A percentile compares a stretch with the other conserved stretches of the same genome.
These are phyloP conservation scores for Candida khao-thaluensis DNA, from an alignment of 805 yeast genomes.

Conservation along the genomic window DNA sequence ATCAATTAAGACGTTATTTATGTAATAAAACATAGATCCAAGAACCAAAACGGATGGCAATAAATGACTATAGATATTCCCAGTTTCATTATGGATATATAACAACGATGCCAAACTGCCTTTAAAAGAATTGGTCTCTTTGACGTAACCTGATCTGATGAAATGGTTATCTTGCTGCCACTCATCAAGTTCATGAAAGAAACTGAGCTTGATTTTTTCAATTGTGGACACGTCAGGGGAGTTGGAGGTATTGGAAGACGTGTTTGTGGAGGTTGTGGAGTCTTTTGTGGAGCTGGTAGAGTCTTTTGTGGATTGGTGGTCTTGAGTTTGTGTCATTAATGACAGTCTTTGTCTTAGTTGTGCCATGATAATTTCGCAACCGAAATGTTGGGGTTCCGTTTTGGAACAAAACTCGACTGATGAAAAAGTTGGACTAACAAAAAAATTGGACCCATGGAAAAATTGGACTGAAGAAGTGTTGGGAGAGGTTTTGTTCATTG, in stretches of 20 bases:
- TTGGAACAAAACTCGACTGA: too few relatives aligned
- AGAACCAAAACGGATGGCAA: constrained; percentile 44
- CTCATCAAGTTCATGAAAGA: constrained; percentile 58
- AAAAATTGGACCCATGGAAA: too few relatives aligned
- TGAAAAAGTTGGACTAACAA: too few relatives aligned
- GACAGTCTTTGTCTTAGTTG: constrained; percentile 2
- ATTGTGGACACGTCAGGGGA: too few relatives aligned
- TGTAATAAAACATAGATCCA: constrained; percentile 22
- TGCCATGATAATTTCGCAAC: constrained; percentile 4
- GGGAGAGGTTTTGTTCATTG: too few relatives aligned
- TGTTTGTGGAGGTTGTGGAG: too few relatives aligned
- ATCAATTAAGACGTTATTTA: constrained; percentile 19
- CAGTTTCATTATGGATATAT: constrained; percentile 67
- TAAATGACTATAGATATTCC: constrained; percentile 69
- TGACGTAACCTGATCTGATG: constrained; percentile 64
- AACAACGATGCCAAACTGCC: constrained; percentile 49
- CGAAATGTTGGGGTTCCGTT: not conserved
- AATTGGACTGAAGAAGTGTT: too few relatives aligned
- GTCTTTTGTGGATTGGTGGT: not conserved
- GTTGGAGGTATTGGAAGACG: too few relatives aligned
- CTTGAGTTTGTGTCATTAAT: not conserved
- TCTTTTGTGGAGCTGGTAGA: not conserved
- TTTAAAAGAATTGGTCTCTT: constrained; percentile 48
- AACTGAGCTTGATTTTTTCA: constrained; percentile 11
- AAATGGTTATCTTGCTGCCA: constrained; percentile 78